phyloP scores from a whole-genome alignment of 225 moss, liverwort and hornwort genomes.

The Sphagnum contortum region DNA sequence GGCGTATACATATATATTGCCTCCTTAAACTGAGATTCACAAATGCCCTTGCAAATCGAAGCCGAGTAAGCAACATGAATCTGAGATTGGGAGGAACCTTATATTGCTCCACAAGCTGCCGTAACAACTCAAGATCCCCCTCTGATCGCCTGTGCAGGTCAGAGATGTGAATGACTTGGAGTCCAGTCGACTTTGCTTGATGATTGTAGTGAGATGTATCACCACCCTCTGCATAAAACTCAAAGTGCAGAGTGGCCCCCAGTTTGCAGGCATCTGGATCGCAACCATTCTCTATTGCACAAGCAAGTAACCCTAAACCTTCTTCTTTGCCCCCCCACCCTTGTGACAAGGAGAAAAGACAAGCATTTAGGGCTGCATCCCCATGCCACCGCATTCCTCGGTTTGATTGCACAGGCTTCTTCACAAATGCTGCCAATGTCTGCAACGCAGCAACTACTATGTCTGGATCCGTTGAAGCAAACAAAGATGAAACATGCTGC shows the following conservation, averaged over 20 bases:
- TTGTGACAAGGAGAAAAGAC: conserved; percentile 91
- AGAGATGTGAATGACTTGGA: conserved; percentile 77
- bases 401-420: conserved; percentile 85
- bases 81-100: conserved; percentile 73
- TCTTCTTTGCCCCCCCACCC: conserved; percentile 99
- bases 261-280: conserved; percentile 73
- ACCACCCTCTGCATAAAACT: conserved; percentile 74
- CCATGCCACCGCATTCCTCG: conserved; percentile 98
- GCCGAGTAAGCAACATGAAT: conserved; percentile 85
- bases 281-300: conserved; percentile 73
- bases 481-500: conserved; percentile 91
- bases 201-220: conserved; percentile 21
- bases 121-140: conserved; percentile 69
- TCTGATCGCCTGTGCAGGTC: conserved; percentile 66
- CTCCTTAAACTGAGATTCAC: conserved; percentile 51
- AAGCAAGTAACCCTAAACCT: conserved; percentile 83
- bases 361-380: conserved; percentile 86
- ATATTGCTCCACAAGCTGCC: conserved; percentile 66
- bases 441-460: conserved; percentile 89
- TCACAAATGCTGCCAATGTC: conserved; percentile 92
- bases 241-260: conserved; percentile 93
- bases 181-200: conserved; percentile 42
- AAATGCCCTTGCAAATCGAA: conserved; percentile 91
- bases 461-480: conserved; percentile 91
- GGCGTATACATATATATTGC: conserved; percentile 74